Conservation (phyloP, 2,329 filamentous ascomycete genomes). For the Verticillium nubilum region DNA sequence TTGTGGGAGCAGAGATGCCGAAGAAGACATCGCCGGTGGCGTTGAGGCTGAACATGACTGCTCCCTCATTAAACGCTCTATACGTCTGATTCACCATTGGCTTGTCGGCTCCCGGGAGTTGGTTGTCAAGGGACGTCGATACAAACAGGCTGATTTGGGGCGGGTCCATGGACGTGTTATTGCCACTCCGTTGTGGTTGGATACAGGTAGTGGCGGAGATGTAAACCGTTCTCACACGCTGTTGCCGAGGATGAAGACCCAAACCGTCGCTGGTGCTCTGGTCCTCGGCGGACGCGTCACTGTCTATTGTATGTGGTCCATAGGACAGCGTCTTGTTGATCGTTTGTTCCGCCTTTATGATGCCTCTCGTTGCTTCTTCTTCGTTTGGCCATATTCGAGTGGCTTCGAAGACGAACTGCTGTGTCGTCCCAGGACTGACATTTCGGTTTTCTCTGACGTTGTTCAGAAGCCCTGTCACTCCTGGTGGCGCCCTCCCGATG, state of each 20-base stretch:
- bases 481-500: constrained; percentile 53
- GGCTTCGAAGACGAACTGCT: constrained; percentile 60
- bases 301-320: constrained; percentile 10
- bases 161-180: constrained; percentile 39
- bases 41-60: constrained; percentile 57
- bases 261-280: constrained; percentile 9
- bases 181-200: constrained; percentile 57
- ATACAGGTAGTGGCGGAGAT: constrained; percentile 82
- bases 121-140: constrained; percentile 59
- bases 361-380: constrained; percentile 8
- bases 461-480: constrained; percentile 49
- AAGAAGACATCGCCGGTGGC: constrained; percentile 68
- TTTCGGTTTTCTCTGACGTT: constrained; percentile 58
- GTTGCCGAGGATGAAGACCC: constrained; percentile 16
- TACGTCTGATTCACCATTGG: constrained; percentile 37
- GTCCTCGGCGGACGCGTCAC: constrained; percentile 13
- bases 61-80: constrained; percentile 60
- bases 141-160: constrained; percentile 77
- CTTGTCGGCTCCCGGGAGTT: constrained; percentile 58
- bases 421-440: constrained; percentile 55
- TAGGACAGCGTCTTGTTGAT: constrained; percentile 17
- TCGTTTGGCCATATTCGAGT: constrained; percentile 41
- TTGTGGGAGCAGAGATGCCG: constrained; percentile 64
- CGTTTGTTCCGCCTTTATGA: constrained; percentile 12
- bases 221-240: constrained; percentile 53